phyloP scores from a whole-genome alignment of 306 rosid species.

The Dalbergia cultrata region DNA sequence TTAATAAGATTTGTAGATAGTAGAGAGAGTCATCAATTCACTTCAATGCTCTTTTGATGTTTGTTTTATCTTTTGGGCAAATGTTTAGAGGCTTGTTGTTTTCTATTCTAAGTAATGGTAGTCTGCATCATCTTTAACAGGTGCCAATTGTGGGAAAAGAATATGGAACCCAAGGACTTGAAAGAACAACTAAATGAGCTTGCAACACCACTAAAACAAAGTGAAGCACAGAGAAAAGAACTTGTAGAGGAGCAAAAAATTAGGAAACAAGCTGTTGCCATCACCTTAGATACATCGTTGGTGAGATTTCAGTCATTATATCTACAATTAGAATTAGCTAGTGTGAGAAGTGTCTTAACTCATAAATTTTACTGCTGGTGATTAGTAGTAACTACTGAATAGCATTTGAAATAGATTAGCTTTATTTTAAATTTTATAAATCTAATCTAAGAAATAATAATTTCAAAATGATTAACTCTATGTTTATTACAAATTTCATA shows the following conservation, averaged over 20 bases:
- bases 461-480: no score
- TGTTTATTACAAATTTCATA: no score
- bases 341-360: slow-evolving; percentile 33
- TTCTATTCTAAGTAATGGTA: slow-evolving; percentile 34
- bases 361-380: slow-evolving; percentile 28
- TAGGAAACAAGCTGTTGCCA: slow-evolving; percentile 60
- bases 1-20: slow-evolving; percentile 19
- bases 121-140: slow-evolving; percentile 56
- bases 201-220: slow-evolving; percentile 59
- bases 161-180: slow-evolving; percentile 73
- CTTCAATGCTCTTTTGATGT: background rate
- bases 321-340: slow-evolving; percentile 38
- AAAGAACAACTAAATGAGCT: slow-evolving; percentile 78
- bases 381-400: background rate
- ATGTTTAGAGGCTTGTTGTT: slow-evolving; percentile 31
- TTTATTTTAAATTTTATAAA: no score
- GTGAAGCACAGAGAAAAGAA: slow-evolving; percentile 72
- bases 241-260: slow-evolving; percentile 68
- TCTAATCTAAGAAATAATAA: no score
- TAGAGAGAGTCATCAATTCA: slow-evolving; percentile 11
- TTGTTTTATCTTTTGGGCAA: background rate
- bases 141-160: slow-evolving; percentile 80
- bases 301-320: slow-evolving; percentile 57
- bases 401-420: slow-evolving; percentile 32
- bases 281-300: slow-evolving; percentile 58